Base-by-base conservation (phyloP, 2,329 filamentous ascomycete genomes). In the Plectosphaerella plurivora region DNA sequence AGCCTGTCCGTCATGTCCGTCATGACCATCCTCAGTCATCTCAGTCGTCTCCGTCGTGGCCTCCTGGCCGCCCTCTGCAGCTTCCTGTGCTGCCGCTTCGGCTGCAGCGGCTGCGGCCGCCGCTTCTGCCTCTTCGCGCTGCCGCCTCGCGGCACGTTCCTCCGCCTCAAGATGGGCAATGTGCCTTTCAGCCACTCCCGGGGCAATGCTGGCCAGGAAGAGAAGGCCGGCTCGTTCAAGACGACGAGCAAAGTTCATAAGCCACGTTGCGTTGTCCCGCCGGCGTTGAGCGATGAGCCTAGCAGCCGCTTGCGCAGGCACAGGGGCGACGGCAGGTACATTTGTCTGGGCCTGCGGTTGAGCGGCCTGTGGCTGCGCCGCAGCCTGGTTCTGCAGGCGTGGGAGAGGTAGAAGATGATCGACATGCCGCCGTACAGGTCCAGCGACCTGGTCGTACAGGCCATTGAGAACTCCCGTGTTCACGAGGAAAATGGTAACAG, bases 131-230 rank as follows among this genome's bases (percentile, higher is more conserved):
- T 69, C 71, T 53, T 79, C 73, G 57, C 68, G 68, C 24, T 74
- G 68, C 55, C 73, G 66, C 41, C 69, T 63, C 57, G 77, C 77
- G 2, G 66, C 71, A 48, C 74, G 69, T 39, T 73, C 76, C 51
- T 79, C 75, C 4, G 75, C 78, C 59, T 83, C 79, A 3, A 83
- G 64, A 45, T 79, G 74, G 22, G 77, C 79, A 55, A 87, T 86
- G 55, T 87, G 84, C 47, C 82, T 72, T 66, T 87, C 84, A 1
- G 83, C 83, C 22, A 87, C 76, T 10, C 84, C 84, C 1, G 84
- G 84, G 2, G 83, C 81, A 55, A 87, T 77, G 62, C 84, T 87
- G 18, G 84, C 84, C 20, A 87, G 69, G 60, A 87, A 87, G 22
- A 87, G 70, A 15, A 87, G 73, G 0, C 79, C 73, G 16, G 82